These are phyloP conservation scores for Setaria italica DNA, from an alignment of 202 grass and related monocot genomes.

Conservation along the genomic window DNA sequence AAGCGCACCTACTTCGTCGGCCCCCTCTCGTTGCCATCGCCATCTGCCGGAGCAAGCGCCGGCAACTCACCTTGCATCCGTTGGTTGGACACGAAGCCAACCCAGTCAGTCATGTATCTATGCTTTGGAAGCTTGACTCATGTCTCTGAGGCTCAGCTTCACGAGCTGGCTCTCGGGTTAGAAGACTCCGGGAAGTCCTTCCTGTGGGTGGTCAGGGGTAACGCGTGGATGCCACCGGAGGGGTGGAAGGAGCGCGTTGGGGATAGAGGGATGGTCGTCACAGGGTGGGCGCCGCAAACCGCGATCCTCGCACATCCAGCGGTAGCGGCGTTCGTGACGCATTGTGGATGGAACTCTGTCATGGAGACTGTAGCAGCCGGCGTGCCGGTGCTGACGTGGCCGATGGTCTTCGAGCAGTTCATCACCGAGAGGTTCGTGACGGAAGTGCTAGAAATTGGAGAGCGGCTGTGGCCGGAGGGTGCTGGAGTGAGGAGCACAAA, in stretches of 20 bases:
- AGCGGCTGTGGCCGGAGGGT: neutral
- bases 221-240: neutral
- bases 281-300: conserved; percentile 47
- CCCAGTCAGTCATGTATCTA: conserved; percentile 34
- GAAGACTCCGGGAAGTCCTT: conserved; percentile 37
- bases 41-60: neutral
- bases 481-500: conserved; percentile 29
- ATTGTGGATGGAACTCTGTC: conserved; percentile 75
- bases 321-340: conserved; percentile 58
- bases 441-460: conserved; percentile 49
- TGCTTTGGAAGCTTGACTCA: conserved; percentile 44
- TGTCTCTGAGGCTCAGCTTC: conserved; percentile 35
- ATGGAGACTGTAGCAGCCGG: conserved; percentile 56
- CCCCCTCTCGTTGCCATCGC: neutral
- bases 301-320: conserved; percentile 46
- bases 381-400: conserved; percentile 73
- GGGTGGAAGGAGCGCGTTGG: conserved; percentile 45
- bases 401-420: conserved; percentile 63
- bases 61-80: neutral
- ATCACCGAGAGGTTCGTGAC: conserved; percentile 57
- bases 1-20: conserved; percentile 36
- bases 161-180: conserved; percentile 46
- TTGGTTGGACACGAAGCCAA: conserved; percentile 45
- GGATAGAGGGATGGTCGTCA: conserved; percentile 30
- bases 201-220: conserved; percentile 32